Evolutionary conservation across 140 eudicot genomes (phyloP), one percentile per base, ranked within the genome.

Genomic region (Anethum foeniculum): DNA sequence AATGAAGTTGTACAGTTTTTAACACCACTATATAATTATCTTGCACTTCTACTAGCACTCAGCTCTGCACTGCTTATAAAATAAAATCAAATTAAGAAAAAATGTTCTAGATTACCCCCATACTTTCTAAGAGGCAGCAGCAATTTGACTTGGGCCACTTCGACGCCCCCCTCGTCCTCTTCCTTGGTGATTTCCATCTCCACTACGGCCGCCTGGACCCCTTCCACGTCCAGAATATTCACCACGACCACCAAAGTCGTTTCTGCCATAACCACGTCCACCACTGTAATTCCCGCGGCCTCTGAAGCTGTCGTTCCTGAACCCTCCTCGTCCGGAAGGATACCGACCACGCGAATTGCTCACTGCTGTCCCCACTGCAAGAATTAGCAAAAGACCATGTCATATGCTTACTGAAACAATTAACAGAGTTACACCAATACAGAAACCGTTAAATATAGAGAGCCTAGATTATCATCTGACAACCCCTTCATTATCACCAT

Each of bases 271-370:
- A 27, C 92, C 89, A 25, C 92, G 82, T 15, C 93, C 90, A 51
- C 92, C 84, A 64, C 87, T 84, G 48, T 84, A 90, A 84, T 88
- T 85, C 44, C 96, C 92, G n/a, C 93, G 90, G 56, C 85, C 90
- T 85, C 96, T 84, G 84, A 92, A 88, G 81, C 85, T 85, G 79
- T 90, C 90, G 0, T 44, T 85, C 80, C 97, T 78, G 51, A 84
- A 89, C 46, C 93, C 92, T 75, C 96, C 92, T 23, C 92, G 86
- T 25, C 90, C 87, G 44, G 86, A 9, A 43, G 83, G 81, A 80
- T 85, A 90, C 51, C 93, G 89, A 5, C 97, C 88, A 64, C 93
- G 87, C 30, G 83, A 86, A 60, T 82, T 85, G 19, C 90, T 94
- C 76, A 86, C 97, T 62, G 84, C 86, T 62, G 84, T 85, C 11